Evolutionary conservation across 2,329 filamentous ascomycete species (phyloP).

Genomic region (Dactylella cylindrospora): DNA sequence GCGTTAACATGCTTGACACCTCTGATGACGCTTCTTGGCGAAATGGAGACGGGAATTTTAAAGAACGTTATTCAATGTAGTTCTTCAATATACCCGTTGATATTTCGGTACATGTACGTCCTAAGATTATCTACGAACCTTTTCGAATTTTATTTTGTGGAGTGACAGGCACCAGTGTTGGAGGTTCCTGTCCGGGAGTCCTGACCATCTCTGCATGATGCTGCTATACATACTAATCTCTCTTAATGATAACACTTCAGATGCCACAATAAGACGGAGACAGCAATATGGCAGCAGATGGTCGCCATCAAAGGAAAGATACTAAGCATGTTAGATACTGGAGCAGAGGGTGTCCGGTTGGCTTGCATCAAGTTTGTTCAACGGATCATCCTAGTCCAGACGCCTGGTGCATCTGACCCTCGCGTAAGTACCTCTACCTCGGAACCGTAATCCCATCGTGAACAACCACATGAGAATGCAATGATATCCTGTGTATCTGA

Average conservation of each 20-base stretch:
- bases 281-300: constrained; percentile 82
- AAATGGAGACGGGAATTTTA: constrained; percentile 76
- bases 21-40: constrained; percentile 69
- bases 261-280: constrained; percentile 81
- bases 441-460: constrained; percentile 30
- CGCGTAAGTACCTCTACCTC: constrained; percentile 62
- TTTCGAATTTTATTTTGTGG: background rate
- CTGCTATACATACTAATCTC: constrained; percentile 44
- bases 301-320: constrained; percentile 85
- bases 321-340: constrained; percentile 80
- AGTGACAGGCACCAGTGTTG: background rate
- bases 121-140: constrained; percentile 12
- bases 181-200: background rate
- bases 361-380: constrained; percentile 98
- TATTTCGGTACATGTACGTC: constrained; percentile 89
- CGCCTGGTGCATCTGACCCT: constrained; percentile 77
- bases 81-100: constrained; percentile 87
- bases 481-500: constrained; percentile 12
- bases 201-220: no score
- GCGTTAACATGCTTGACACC: constrained; percentile 76
- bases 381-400: constrained; percentile 87
- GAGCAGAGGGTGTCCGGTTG: constrained; percentile 73
- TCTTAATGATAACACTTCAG: constrained; percentile 57
- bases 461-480: constrained; percentile 14
- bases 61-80: constrained; percentile 84